phyloP scores from a whole-genome alignment of 1,284 basidiomycete species.

The Apiotrichum siamense region DNA sequence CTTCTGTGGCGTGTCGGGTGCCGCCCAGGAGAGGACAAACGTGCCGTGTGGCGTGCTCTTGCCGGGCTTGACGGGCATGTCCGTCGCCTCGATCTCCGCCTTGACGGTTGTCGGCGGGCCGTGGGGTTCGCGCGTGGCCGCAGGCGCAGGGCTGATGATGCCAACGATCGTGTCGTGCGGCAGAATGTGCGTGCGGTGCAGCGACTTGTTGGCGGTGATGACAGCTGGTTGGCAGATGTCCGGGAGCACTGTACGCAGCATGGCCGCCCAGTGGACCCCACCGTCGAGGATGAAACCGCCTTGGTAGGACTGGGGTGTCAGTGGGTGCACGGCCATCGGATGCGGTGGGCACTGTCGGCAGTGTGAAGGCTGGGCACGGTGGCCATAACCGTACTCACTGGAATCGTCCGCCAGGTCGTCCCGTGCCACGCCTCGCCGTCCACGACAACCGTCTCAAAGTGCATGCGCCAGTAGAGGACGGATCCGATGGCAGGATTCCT shows the following conservation, averaged over 20 bases:
- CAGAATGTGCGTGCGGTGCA: slow-evolving; percentile 61
- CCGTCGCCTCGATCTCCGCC: slow-evolving; percentile 7
- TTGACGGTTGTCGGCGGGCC: slow-evolving; percentile 30
- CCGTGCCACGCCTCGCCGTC: slow-evolving; percentile 67
- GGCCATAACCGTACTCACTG: slow-evolving; percentile 43
- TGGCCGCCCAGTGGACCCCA: slow-evolving; percentile 42
- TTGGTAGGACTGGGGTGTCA: slow-evolving; percentile 58
- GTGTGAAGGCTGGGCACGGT: slow-evolving; percentile 55
- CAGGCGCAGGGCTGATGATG: slow-evolving; percentile 52
- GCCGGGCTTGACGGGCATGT: slow-evolving; percentile 29
- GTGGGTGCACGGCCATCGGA: too few relatives aligned
- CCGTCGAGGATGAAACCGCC: slow-evolving; percentile 52
- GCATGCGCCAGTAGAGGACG: slow-evolving; percentile 44
- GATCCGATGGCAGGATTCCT: slow-evolving; percentile 56
- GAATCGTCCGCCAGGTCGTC: slow-evolving; percentile 71
- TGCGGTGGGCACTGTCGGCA: too few relatives aligned
- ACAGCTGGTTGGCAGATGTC: slow-evolving; percentile 46
- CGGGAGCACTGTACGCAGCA: slow-evolving; percentile 36
- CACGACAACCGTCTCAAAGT: slow-evolving; percentile 56
- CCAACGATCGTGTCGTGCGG: slow-evolving; percentile 65
- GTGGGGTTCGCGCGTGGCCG: slow-evolving; percentile 58
- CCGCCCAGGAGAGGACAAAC: slow-evolving; percentile 35
- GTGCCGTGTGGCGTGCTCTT: slow-evolving; percentile 32
- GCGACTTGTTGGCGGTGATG: slow-evolving; percentile 60
- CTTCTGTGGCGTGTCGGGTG: slow-evolving; percentile 25